Evolutionary conservation across 2,329 filamentous ascomycete genomes (phyloP).

Genomic region (Colletotrichum truncatum): DNA sequence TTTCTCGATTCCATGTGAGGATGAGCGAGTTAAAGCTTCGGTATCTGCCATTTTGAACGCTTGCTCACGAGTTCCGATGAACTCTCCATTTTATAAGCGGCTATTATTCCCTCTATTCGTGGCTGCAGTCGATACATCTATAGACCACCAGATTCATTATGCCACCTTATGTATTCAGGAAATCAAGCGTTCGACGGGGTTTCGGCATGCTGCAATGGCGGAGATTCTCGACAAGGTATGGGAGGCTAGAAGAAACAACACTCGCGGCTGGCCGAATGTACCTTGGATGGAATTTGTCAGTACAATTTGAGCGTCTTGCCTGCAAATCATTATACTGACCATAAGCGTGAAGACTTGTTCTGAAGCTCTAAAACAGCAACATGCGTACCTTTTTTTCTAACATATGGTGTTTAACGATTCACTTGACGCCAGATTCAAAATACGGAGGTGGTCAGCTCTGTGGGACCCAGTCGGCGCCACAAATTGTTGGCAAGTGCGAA

Average conservation of each 20-base stretch:
- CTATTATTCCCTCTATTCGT: conserved; percentile 40
- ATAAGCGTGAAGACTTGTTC: conserved; percentile 11
- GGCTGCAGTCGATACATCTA: conserved; percentile 35
- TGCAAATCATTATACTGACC: background rate
- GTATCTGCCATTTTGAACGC: conserved; percentile 37
- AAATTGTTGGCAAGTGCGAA: too few relatives aligned
- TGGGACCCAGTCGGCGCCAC: too few relatives aligned
- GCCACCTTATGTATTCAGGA: conserved; percentile 34
- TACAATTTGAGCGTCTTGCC: background rate
- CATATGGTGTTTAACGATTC: too few relatives aligned
- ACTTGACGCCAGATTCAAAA: background rate
- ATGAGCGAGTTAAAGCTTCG: conserved; percentile 33
- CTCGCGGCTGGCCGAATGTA: conserved; percentile 32
- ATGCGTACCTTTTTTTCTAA: conserved; percentile 29
- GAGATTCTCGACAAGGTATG: conserved; percentile 37
- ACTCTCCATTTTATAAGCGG: conserved; percentile 37
- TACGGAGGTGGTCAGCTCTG: background rate
- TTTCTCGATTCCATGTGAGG: conserved; percentile 36
- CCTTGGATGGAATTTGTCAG: conserved; percentile 42
- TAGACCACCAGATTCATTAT: conserved; percentile 38
- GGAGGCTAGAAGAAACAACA: conserved; percentile 32
- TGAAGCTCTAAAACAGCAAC: conserved; percentile 13
- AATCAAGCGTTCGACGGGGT: conserved; percentile 37
- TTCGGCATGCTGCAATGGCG: conserved; percentile 36
- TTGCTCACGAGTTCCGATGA: conserved; percentile 33